Conservation (phyloP, 176 grass and related monocot species). For the Triticum timopheevii region DNA sequence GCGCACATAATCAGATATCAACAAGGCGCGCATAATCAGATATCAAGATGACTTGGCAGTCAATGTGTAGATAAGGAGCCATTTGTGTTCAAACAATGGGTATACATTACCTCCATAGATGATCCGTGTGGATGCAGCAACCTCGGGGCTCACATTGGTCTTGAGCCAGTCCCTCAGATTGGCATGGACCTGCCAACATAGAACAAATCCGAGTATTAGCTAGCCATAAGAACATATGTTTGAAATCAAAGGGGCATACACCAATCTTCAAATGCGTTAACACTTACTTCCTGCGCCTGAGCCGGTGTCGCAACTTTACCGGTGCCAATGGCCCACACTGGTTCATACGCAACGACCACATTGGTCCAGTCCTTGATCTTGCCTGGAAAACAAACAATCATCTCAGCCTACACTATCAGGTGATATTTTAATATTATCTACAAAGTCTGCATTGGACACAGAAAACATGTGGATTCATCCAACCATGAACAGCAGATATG, state of each 20-base stretch:
- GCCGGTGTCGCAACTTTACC: constrained; percentile 91
- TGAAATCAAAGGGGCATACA: neutral
- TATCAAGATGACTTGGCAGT: neutral
- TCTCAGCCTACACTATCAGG: neutral
- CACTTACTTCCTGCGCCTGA: constrained; percentile 98
- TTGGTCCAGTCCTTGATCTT: constrained; percentile 81
- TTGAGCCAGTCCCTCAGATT: constrained; percentile 76
- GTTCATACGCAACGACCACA: constrained; percentile 90
- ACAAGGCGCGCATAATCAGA: neutral
- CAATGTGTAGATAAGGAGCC: neutral
- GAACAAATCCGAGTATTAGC: neutral
- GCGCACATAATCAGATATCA: neutral
- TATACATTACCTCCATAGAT: constrained; percentile 77
- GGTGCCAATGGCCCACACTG: constrained; percentile 99
- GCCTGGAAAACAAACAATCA: constrained; percentile 53
- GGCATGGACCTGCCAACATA: constrained; percentile 58
- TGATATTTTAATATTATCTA: neutral
- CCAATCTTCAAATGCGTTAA: neutral
- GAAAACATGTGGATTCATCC: neutral
- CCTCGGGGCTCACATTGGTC: constrained; percentile 70
- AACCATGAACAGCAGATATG: neutral
- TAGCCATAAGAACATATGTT: neutral
- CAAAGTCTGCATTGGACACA: neutral
- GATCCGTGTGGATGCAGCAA: constrained; percentile 75
- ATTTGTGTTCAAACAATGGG: neutral